phyloP scores from a whole-genome alignment of 768 basidiomycete species.

The Psilocybe cyanescens region DNA sequence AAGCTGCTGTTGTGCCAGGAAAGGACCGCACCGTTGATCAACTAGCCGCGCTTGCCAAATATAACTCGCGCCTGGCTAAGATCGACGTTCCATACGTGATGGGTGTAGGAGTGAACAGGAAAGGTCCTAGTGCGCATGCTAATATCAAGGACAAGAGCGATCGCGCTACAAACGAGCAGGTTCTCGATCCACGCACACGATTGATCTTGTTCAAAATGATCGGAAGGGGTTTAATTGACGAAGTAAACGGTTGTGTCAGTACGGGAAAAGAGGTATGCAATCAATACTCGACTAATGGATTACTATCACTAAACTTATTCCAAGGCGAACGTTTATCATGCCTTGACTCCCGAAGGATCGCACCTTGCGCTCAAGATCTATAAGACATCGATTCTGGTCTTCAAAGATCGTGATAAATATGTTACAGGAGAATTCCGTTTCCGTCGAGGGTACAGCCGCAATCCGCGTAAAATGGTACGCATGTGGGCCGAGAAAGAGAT shows the following conservation, averaged over 20 bases:
- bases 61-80: slow-evolving; percentile 71
- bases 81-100: slow-evolving; percentile 75
- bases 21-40: slow-evolving; percentile 74
- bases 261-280: slow-evolving; percentile 92
- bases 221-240: slow-evolving; percentile 82
- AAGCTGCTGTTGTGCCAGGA: slow-evolving; percentile 26
- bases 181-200: slow-evolving; percentile 93
- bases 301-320: slow-evolving; percentile 9
- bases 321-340: slow-evolving; percentile 98
- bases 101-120: slow-evolving; percentile 84
- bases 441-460: slow-evolving; percentile 86
- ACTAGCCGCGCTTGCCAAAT: slow-evolving; percentile 75
- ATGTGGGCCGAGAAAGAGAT: slow-evolving; percentile 99
- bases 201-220: slow-evolving; percentile 97
- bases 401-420: slow-evolving; percentile 97
- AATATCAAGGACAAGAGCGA: slow-evolving; percentile 96
- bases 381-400: slow-evolving; percentile 96
- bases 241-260: slow-evolving; percentile 95
- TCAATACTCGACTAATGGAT: slow-evolving; percentile 1
- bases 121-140: slow-evolving; percentile 86
- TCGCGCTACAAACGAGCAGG: slow-evolving; percentile 95
- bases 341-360: slow-evolving; percentile 51
- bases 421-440: slow-evolving; percentile 97
- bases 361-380: slow-evolving; percentile 97
- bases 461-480: slow-evolving; percentile 98